Base-by-base conservation (phyloP, 345 rosid genomes). In the Populus simonii region DNA sequence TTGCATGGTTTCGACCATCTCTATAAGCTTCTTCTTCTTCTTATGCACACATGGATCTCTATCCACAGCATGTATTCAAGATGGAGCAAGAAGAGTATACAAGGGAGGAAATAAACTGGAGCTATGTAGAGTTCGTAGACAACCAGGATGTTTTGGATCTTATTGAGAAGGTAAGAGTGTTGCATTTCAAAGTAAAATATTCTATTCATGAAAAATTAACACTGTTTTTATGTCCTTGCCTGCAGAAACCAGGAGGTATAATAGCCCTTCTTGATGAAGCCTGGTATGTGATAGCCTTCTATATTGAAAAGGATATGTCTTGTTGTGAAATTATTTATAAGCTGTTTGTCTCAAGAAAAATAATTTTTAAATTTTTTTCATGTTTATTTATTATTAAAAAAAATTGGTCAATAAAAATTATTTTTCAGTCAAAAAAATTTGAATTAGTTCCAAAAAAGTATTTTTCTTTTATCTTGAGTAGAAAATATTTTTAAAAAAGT, bases 211-310 rank as follows among this genome's bases (percentile, higher is more conserved):
- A 16, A 33, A 61, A 39, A 10, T 31, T 72, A 69, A 74, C 49
- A 33, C 3, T 22, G 59, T 20, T 35, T 63, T 62, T 51, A 69
- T 69, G 72, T 75, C 67, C 36, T 73, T 69, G 61, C 79, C 77
- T 81, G 88, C 93, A 91, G 95, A 91, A 91, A 87, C 95, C 95
- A 62, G 93, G 95, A 71, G 95, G 95, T 68, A 89, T 91, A 80
- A 88, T 89, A 78, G 89, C 95, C 18, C 84, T 91, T 43, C 89
- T 91, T 68, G 93, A 91, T 84, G 95, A 91, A 84, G 95, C 95
- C 78, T 91, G 93, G 93, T 91, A 86, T 31, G 88, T 81, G 35
- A 74, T 74, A 73, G 18, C 74, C 66, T 73, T 53, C 67, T 67
- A 6, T 4, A 43, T 7, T 25, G 38, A 71, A 35, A 49, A 22